Evolutionary conservation across 106 monocot genomes (phyloP).

Genomic region (Dendrobium catenatum): DNA sequence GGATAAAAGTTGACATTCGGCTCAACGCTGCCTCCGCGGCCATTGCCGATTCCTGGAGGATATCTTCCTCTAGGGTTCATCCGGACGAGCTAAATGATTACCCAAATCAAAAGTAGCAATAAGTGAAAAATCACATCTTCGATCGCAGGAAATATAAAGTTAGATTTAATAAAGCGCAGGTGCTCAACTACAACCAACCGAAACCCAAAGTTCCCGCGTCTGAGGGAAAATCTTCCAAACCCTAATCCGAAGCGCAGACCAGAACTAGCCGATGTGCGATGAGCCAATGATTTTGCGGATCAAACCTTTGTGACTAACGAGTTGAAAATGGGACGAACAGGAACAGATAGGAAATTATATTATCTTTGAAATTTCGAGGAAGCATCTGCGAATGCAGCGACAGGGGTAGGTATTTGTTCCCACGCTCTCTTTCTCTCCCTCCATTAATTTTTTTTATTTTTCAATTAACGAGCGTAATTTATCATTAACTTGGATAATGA

Average conservation of each 20-base stretch:
- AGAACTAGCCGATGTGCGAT: background rate
- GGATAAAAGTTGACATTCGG: slow-evolving; percentile 5
- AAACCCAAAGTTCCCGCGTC: background rate
- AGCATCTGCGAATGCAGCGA: too few relatives aligned
- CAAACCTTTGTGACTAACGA: too few relatives aligned
- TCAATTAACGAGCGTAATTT: too few relatives aligned
- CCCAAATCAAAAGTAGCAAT: background rate
- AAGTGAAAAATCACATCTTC: background rate
- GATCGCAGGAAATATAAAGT: background rate
- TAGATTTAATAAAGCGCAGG: background rate
- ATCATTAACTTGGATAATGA: too few relatives aligned
- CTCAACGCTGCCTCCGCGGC: slow-evolving; percentile 6
- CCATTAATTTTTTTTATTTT: too few relatives aligned
- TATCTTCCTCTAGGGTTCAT: slow-evolving; percentile 11
- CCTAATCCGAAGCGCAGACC: background rate
- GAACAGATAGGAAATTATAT: too few relatives aligned
- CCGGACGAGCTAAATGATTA: background rate
- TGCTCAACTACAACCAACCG: background rate
- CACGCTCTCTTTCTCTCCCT: too few relatives aligned
- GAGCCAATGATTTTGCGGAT: background rate
- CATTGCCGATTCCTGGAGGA: slow-evolving; percentile 10
- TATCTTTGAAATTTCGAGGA: too few relatives aligned
- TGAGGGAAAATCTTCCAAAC: background rate
- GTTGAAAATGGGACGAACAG: too few relatives aligned
- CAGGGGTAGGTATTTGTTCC: too few relatives aligned